Percentiles rank a stretch among this genome's conserved stretches.
phyloP scores from a whole-genome alignment of 1,139 yeast genomes.

The Kodamaea sp. region DNA sequence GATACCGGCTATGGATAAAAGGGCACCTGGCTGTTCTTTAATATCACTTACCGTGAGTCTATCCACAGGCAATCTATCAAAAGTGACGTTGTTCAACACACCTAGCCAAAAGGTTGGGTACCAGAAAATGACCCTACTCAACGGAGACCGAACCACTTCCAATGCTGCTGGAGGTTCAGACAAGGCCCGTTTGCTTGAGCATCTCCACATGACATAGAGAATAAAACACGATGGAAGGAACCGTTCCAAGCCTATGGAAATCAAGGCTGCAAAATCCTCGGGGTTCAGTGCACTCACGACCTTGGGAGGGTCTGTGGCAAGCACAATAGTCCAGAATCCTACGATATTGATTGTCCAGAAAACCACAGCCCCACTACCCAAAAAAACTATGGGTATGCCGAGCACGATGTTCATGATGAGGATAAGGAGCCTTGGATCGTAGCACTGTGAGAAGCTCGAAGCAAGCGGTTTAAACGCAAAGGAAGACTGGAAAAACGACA shows the following conservation, averaged over 20 bases:
- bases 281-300: constrained; percentile 54
- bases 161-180: constrained; percentile 10
- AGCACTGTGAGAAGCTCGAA: constrained; percentile 44
- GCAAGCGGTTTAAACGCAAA: constrained; percentile 51
- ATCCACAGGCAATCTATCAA: constrained; percentile 86
- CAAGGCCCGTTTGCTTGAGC: constrained; percentile 46
- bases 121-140: constrained; percentile 67
- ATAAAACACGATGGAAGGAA: constrained; percentile 75
- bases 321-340: constrained; percentile 85
- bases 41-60: constrained; percentile 73
- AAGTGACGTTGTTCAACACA: constrained; percentile 79
- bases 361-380: constrained; percentile 55
- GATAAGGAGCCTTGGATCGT: constrained; percentile 65
- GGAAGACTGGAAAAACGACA: constrained; percentile 74
- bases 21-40: constrained; percentile 73
- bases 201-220: constrained; percentile 70
- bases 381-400: constrained; percentile 59
- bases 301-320: constrained; percentile 84
- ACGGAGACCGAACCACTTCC: constrained; percentile 26
- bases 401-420: constrained; percentile 58
- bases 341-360: constrained; percentile 63
- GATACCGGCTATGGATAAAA: constrained; percentile 60
- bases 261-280: constrained; percentile 56
- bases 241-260: constrained; percentile 73
- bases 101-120: constrained; percentile 86